Base-by-base conservation (phyloP, 2,329 filamentous ascomycete species). In the Neonectria punicea region DNA sequence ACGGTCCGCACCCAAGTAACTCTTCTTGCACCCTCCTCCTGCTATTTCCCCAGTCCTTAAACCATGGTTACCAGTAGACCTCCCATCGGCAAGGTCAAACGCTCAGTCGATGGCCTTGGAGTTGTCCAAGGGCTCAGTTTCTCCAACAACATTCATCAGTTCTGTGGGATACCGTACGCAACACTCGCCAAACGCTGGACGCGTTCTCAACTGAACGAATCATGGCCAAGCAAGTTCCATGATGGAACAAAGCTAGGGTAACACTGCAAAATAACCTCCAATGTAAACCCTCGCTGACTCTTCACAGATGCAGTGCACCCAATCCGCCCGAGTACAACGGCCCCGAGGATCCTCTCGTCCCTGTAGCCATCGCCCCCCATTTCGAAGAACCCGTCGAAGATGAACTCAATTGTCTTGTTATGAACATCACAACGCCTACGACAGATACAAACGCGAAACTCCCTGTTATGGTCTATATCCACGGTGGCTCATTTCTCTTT, bases 391-490 rank as follows among this genome's bases (percentile, higher is more conserved):
- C 67, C 1, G 4, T 13, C 2, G 63, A 68, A 32, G 66, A 67
- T 46, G 66, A 68, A 18, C 39, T 68, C 9, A 53, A 67, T 13
- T 69, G 67, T 13, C 66, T 68, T 0, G 57, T 64, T 11, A 53
- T 68, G 59, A 68, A 69, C 28, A 58, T 68, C 20, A 65, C 63
- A 5, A 50, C 51, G 1, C 66, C 66, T 1, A 28, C n/a, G 0
- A 3, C 16, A 4, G 16, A 63, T 1, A 14, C 43, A 11, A 20
- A 14, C 4, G 13, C n/a, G 0, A 57, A 47, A 11, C 10, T 58
- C 4, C 67, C 67, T 0, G 59, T 66, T 2, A 68, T 68, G 66
- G 66, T 69, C 0, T 69, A 63, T 14, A 66, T 69, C 14, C 66
- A 68, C 4, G 67, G 67, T 0, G 66, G 67, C 5, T 68, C 67